phyloP scores from a whole-genome alignment of 768 basidiomycete species.

The Pleurotus eryngii region DNA sequence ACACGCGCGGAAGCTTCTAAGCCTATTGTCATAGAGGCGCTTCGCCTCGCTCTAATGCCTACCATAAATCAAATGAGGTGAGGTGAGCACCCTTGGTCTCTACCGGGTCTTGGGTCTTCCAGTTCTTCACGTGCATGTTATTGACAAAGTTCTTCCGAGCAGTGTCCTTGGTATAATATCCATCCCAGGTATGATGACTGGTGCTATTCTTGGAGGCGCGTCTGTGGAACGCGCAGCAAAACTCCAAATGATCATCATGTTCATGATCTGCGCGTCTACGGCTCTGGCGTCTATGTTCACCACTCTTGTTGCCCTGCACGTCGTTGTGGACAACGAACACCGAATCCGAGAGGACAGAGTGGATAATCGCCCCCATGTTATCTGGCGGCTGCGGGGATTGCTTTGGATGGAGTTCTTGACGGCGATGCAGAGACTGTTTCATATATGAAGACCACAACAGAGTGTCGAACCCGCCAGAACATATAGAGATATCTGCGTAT shows the following conservation, averaged over 20 bases:
- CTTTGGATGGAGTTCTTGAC: not conserved
- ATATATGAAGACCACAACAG: not conserved
- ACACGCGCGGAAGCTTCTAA: constrained; percentile 80
- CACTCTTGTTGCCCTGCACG: constrained; percentile 54
- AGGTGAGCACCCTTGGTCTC: constrained; percentile 29
- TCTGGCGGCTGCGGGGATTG: constrained; percentile 21
- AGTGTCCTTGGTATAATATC: constrained; percentile 75
- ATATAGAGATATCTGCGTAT: too few relatives aligned
- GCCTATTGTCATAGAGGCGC: constrained; percentile 73
- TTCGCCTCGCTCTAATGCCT: constrained; percentile 75
- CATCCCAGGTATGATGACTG: constrained; percentile 90
- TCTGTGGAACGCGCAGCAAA: constrained; percentile 83
- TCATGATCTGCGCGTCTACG: constrained; percentile 82
- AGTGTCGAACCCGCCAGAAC: too few relatives aligned
- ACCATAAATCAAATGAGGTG: constrained; percentile 87
- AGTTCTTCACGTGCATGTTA: not conserved
- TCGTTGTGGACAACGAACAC: constrained; percentile 68
- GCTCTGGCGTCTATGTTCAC: constrained; percentile 67
- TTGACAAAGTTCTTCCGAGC: not conserved
- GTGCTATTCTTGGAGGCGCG: constrained; percentile 84
- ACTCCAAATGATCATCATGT: constrained; percentile 92
- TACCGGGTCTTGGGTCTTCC: not conserved
- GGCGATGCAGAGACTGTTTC: not conserved
- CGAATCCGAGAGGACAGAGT: constrained; percentile 66
- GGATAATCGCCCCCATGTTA: constrained; percentile 29